A percentile compares a stretch with the other conserved stretches of the same genome.
These are phyloP conservation scores for Entophlyctis helioformis DNA, from an alignment of 192 early-diverging fungal species.

Conservation along the genomic window DNA sequence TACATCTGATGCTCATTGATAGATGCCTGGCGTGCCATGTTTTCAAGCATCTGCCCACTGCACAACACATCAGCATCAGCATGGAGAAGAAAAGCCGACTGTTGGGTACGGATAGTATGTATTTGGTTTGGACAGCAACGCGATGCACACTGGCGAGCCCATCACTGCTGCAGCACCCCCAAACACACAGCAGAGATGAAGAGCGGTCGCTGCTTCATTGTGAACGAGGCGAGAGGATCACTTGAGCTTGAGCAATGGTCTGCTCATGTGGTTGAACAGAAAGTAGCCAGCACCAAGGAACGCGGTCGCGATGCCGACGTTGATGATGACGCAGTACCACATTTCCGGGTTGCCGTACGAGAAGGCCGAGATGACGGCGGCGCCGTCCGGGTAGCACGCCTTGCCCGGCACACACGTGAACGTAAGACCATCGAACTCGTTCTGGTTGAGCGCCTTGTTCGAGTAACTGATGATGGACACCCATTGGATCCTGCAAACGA, in stretches of 20 bases:
- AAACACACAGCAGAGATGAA: too few relatives aligned
- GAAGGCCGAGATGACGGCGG: conserved; percentile 5
- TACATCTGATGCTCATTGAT: too few relatives aligned
- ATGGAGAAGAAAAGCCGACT: too few relatives aligned
- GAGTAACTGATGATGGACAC: conserved; percentile 29
- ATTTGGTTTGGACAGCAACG: too few relatives aligned
- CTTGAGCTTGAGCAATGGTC: conserved; percentile 15
- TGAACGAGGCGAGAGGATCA: too few relatives aligned
- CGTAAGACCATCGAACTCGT: conserved; percentile 26
- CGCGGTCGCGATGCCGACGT: neutral
- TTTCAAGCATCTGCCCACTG: too few relatives aligned
- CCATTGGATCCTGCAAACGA: conserved; percentile 10
- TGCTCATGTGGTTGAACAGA: conserved; percentile 8
- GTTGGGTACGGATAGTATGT: too few relatives aligned
- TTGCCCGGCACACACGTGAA: conserved; percentile 26
- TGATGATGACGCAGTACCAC: conserved; percentile 14
- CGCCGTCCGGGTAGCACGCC: conserved; percentile 8
- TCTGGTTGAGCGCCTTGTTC: conserved; percentile 29
- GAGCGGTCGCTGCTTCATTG: too few relatives aligned
- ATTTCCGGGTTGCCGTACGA: conserved; percentile 2
- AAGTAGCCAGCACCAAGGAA: conserved; percentile 9
- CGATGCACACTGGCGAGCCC: too few relatives aligned
- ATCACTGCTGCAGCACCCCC: too few relatives aligned
- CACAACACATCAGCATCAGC: too few relatives aligned
- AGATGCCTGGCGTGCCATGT: too few relatives aligned